Percentiles rank a stretch among this genome's conserved stretches.
Evolutionary conservation across 495 filamentous ascomycete genomes (phyloP).

Genomic region (Aspergillus avenaceus): DNA sequence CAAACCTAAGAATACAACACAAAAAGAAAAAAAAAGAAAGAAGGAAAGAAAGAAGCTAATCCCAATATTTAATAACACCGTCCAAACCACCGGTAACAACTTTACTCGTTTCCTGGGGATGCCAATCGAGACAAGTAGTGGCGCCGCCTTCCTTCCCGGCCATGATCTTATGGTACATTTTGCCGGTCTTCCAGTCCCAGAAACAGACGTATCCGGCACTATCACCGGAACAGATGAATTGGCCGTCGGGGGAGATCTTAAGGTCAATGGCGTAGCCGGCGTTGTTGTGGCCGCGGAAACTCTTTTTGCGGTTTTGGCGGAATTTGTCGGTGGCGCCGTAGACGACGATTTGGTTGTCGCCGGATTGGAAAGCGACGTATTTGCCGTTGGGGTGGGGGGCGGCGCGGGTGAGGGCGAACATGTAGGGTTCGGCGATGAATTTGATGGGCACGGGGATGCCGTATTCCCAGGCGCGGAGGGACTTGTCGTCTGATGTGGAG

Average conservation of each 20-base stretch:
- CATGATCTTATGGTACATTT: constrained; percentile 93
- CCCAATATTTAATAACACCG: constrained; percentile 91
- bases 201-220: constrained; percentile 85
- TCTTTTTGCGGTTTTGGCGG: constrained; percentile 94
- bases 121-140: constrained; percentile 82
- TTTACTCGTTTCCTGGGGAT: constrained; percentile 92
- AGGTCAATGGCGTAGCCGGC: constrained; percentile 92
- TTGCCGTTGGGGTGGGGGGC: constrained; percentile 83
- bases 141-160: constrained; percentile 62
- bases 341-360: constrained; percentile 94
- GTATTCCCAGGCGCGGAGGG: constrained; percentile 94
- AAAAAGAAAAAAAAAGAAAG: neutral
- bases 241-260: constrained; percentile 82
- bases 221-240: constrained; percentile 81
- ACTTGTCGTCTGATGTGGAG: constrained; percentile 95
- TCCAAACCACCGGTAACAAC: constrained; percentile 87
- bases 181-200: constrained; percentile 99
- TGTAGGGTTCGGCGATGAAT: constrained; percentile 91
- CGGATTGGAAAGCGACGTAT: constrained; percentile 86
- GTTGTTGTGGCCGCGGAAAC: constrained; percentile 91
- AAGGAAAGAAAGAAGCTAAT: constrained; percentile 46
- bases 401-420: constrained; percentile 86
- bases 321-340: constrained; percentile 93
- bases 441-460: constrained; percentile 90
- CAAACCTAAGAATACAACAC: too few relatives aligned